Evolutionary conservation across 345 rosid genomes (phyloP).

Genomic region (Hibiscus tridactylites): DNA sequence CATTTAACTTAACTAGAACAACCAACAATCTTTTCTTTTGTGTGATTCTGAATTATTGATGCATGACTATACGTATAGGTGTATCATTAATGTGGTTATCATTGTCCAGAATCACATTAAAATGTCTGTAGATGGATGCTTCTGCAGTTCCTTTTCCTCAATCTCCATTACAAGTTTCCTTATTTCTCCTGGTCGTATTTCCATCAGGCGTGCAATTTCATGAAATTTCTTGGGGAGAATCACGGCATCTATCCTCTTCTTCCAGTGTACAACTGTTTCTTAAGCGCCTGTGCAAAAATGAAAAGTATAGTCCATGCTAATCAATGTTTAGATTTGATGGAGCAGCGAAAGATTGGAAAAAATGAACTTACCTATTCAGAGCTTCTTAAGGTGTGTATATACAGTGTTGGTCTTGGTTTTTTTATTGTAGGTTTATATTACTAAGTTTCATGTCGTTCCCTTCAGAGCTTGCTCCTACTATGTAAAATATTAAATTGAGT

Average conservation of each 20-base stretch:
- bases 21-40: background rate
- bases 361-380: constrained; percentile 57
- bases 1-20: constrained; percentile 1
- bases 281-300: constrained; percentile 44
- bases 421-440: background rate
- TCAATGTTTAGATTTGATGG: constrained; percentile 86
- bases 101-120: background rate
- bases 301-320: constrained; percentile 29
- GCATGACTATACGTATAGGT: background rate
- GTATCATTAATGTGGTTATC: background rate
- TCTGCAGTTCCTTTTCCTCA: constrained; percentile 1
- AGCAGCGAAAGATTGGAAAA: constrained; percentile 50
- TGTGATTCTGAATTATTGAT: background rate
- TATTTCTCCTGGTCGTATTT: constrained; percentile 10
- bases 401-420: constrained; percentile 2
- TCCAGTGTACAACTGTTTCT: constrained; percentile 50
- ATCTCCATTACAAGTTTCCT: background rate
- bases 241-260: constrained; percentile 34
- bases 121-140: constrained; percentile 3
- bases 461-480: background rate
- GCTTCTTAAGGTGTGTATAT: constrained; percentile 65
- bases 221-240: constrained; percentile 42
- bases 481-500: background rate
- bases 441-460: background rate
- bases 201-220: constrained; percentile 58